Base-by-base conservation (phyloP, 768 basidiomycete species). In the Imleria badia region DNA sequence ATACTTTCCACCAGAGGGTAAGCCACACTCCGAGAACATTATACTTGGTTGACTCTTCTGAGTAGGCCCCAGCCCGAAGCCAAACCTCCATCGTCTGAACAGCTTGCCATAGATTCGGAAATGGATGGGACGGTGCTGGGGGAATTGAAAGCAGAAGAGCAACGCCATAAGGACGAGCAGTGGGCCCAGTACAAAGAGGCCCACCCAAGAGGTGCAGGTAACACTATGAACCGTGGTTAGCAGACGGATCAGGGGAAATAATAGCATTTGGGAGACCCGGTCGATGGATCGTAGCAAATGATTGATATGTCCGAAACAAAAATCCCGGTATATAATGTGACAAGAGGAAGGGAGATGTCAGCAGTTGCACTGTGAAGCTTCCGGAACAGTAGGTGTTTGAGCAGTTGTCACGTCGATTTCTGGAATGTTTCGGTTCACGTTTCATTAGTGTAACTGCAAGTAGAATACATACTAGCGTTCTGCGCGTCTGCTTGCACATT, bases 361-460 rank as follows among this genome's bases (percentile, higher is more conserved):
- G 73, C 93, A 96, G 55, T 82, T 82, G 73, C 94, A 96, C 54
- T 84, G 79, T 23, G 93, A 92, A 40, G 92, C 94, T 63, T 94
- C 91, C 39, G 94, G 92, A 12, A 94, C 78, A 45, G 90, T 81
- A 59, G 78, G 79, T 38, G 79, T 66, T 45, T 80, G 74, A 54
- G 87, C 80, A 46, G 87, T 82, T 56, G 90, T 92, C 45, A 96
- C 94, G 70, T 96, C 94, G 70, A 96, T 95, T 81, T 94, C 94
- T 96, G 67, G 45, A 50, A 45, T 13, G 20, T 9, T 17, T 40
- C 33, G 38, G 29, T 47, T 60, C 58, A 57, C 47, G 35, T 20
- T 14, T 6, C 23, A 36, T 62, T 30, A 33, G 26, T 39, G 43
- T 35, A 34, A 35, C 31, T 15, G n/a, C 36, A 38, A 40, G 31